These are phyloP conservation scores for Delonix regia DNA, from an alignment of 306 rosid species.

Conservation along the genomic window DNA sequence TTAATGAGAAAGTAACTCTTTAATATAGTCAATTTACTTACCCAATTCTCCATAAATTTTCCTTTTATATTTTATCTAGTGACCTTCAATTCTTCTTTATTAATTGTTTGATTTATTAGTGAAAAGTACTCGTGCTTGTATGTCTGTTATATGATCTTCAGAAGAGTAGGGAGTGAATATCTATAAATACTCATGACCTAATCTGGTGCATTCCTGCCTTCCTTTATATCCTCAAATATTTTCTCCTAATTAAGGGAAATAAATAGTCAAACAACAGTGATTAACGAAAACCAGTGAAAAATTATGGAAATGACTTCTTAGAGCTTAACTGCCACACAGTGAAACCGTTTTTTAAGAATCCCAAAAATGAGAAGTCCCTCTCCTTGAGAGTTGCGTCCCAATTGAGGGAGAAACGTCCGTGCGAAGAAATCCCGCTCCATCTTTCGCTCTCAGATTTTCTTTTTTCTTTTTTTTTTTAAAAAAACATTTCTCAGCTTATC, in stretches of 20 bases:
- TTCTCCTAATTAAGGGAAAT: background rate
- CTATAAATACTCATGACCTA: conserved; percentile 37
- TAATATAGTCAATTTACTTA: background rate
- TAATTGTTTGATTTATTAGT: background rate
- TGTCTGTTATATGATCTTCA: background rate
- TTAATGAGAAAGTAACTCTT: background rate
- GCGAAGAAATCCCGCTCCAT: conserved; percentile 47
- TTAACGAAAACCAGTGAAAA: background rate
- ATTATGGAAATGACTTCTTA: conserved; percentile 32
- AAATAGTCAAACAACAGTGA: background rate
- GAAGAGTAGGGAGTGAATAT: conserved; percentile 4
- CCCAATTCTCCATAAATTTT: background rate
- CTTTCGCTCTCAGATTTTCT: conserved; percentile 23
- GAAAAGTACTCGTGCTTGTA: background rate
- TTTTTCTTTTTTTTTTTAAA: background rate
- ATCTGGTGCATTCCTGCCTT: background rate
- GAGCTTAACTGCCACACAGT: conserved; percentile 46
- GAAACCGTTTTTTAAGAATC: conserved; percentile 41
- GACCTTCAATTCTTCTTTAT: background rate
- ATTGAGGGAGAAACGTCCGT: conserved; percentile 52
- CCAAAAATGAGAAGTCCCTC: conserved; percentile 31
- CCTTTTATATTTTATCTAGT: background rate
- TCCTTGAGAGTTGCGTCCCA: conserved; percentile 39
- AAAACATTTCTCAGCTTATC: background rate
- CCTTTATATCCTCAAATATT: conserved; percentile 13